Base-by-base conservation (phyloP, 257 asterid species). In the Striga asiatica region DNA sequence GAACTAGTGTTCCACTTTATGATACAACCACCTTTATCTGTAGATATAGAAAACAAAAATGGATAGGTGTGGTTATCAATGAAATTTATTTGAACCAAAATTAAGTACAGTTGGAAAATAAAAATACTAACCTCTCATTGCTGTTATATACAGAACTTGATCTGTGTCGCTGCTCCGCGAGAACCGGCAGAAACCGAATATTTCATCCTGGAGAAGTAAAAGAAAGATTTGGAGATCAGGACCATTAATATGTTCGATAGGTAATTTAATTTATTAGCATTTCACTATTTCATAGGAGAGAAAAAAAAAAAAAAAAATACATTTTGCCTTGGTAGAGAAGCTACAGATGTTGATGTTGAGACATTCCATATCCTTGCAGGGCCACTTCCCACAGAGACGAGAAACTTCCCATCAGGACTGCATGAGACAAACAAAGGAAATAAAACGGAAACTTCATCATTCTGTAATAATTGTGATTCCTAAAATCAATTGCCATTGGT, bases 401-500 rank as follows among this genome's bases (percentile, higher is more conserved):
- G 97, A 79, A 73, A 74, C 72, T 79, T 92, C 51, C 94, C 95
- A 57, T 88, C 94, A 8, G 81, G 82, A 70, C 98, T 92, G 85
- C 78, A 76, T 50, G 53, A 46, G 6, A 72, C 10, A 69, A n/a
- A 56, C 45, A 39, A 68, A 63, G 59, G 51, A 20, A 67, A 32
- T 55, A 20, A 39, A 47, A 54, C 75, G 27, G 54, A 50, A 63
- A 52, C 38, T 20, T 31, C 38, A 46, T 31, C 54, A 24, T 61
- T 54, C 13, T 6, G 57, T 27, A 42, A 42, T 5, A 64, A 58
- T 22, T 25, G n/a, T 42, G 47, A 3, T 60, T 38, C 43, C 70
- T 39, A 43, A 13, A 29, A 64, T 63, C 42, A 34, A 31, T 42
- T 20, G 51, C 41, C 50, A 53, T 24, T n/a, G 56, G 27, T 17